Evolutionary conservation across 805 yeast genomes (phyloP).

Genomic region (Hanseniaspora vineae): DNA sequence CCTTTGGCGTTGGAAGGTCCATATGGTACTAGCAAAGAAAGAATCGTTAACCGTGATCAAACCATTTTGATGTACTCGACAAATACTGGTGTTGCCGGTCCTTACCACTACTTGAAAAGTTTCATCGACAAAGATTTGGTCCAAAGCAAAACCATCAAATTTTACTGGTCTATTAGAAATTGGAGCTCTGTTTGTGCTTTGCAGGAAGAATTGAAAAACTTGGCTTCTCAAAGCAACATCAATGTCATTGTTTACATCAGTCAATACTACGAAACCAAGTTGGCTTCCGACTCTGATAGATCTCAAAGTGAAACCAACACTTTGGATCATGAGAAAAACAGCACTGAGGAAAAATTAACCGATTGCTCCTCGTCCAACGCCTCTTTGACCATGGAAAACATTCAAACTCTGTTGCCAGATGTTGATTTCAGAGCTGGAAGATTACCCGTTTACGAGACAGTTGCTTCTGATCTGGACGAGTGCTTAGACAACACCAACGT

Average conservation of each 20-base stretch:
- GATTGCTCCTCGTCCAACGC: neutral
- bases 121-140: neutral
- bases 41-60: slow-evolving; percentile 22
- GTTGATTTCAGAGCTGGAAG: neutral
- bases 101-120: slow-evolving; percentile 23
- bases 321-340: neutral
- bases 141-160: slow-evolving; percentile 21
- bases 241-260: neutral
- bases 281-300: neutral
- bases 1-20: slow-evolving; percentile 43
- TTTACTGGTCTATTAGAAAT: slow-evolving; percentile 48
- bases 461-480: neutral
- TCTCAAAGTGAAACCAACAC: neutral
- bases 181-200: slow-evolving; percentile 35
- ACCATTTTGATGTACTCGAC: slow-evolving; percentile 33
- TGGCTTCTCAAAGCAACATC: slow-evolving; percentile 5
- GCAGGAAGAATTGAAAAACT: slow-evolving; percentile 21
- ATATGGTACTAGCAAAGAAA: slow-evolving; percentile 32
- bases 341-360: neutral
- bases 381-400: neutral
- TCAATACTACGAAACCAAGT: neutral
- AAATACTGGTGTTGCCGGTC: slow-evolving; percentile 38
- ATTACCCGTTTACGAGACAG: neutral
- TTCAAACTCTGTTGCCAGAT: neutral
- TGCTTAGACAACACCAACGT: slow-evolving; percentile 7